phyloP scores from a whole-genome alignment of 805 yeast genomes.

The Ogataea trehalophila region DNA sequence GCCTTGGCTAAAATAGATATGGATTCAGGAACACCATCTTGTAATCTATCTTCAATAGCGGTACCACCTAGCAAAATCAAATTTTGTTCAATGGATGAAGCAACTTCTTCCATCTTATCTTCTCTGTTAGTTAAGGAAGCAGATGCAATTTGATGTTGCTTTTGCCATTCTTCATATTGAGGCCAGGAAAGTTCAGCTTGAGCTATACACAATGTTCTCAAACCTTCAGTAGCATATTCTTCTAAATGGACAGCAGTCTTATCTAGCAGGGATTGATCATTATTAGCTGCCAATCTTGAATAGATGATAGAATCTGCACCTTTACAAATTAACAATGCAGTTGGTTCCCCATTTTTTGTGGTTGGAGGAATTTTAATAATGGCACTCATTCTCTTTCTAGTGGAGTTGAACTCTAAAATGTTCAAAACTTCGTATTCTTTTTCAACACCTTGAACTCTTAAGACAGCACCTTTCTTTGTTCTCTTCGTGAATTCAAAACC shows the following conservation, averaged over 20 bases:
- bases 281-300: slow-evolving; percentile 49
- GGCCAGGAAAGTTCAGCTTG: slow-evolving; percentile 60
- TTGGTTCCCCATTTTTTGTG: slow-evolving; percentile 42
- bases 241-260: slow-evolving; percentile 71
- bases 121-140: slow-evolving; percentile 60
- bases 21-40: slow-evolving; percentile 83
- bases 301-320: slow-evolving; percentile 84
- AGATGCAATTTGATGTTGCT: slow-evolving; percentile 58
- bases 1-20: slow-evolving; percentile 66
- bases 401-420: slow-evolving; percentile 72
- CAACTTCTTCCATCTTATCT: slow-evolving; percentile 67
- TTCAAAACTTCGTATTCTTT: slow-evolving; percentile 71
- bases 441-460: slow-evolving; percentile 64
- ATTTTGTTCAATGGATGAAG: slow-evolving; percentile 67
- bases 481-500: slow-evolving; percentile 64
- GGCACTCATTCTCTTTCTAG: slow-evolving; percentile 85
- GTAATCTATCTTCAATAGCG: slow-evolving; percentile 80
- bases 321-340: slow-evolving; percentile 67
- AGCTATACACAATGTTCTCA: slow-evolving; percentile 78
- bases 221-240: slow-evolving; percentile 77
- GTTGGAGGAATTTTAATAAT: slow-evolving; percentile 61
- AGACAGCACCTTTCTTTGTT: slow-evolving; percentile 62
- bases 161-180: slow-evolving; percentile 60
- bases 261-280: slow-evolving; percentile 41
- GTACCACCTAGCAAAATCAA: slow-evolving; percentile 73